Conservation (phyloP, 2,329 filamentous ascomycete genomes). For the Exophiala bonariae region DNA sequence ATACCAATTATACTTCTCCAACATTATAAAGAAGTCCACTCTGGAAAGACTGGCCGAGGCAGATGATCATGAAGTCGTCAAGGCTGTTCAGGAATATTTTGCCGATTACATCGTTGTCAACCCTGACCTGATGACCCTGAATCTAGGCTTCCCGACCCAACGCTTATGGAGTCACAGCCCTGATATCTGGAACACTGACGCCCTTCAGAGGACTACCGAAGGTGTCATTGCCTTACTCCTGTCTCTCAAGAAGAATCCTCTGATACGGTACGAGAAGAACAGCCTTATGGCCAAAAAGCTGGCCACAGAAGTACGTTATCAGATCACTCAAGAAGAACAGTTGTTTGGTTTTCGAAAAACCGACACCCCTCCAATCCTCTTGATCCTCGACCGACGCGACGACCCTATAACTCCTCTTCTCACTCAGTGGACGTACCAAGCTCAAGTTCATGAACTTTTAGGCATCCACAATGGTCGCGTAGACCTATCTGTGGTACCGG, state of each 20-base stretch:
- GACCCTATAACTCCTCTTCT: constrained; percentile 92
- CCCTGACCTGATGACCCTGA: constrained; percentile 84
- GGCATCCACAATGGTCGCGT: constrained; percentile 96
- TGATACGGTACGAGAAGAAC: constrained; percentile 91
- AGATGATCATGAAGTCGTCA: constrained; percentile 96
- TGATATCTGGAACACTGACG: constrained; percentile 88
- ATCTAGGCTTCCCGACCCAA: constrained; percentile 69
- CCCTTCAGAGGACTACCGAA: constrained; percentile 82
- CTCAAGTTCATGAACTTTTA: constrained; percentile 97
- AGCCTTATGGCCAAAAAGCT: constrained; percentile 89
- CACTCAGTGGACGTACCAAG: constrained; percentile 98
- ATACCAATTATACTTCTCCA: constrained; percentile 97
- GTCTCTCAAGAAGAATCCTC: constrained; percentile 91
- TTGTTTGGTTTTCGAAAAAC: constrained; percentile 94
- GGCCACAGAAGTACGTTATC: constrained; percentile 86
- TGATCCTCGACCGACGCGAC: constrained; percentile 87
- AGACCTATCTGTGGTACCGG: constrained; percentile 78
- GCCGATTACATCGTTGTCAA: constrained; percentile 95
- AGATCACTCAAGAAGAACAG: constrained; percentile 92
- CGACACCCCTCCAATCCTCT: constrained; percentile 88
- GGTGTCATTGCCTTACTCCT: constrained; percentile 81
- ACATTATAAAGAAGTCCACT: constrained; percentile 94
- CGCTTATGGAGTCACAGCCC: constrained; percentile 78
- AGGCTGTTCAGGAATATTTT: constrained; percentile 91
- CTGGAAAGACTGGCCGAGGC: constrained; percentile 92